Percentiles rank a stretch among this genome's conserved stretches.
phyloP scores from a whole-genome alignment of 139 green algal genomes.

The Deuterostichococcus epilithicus region DNA sequence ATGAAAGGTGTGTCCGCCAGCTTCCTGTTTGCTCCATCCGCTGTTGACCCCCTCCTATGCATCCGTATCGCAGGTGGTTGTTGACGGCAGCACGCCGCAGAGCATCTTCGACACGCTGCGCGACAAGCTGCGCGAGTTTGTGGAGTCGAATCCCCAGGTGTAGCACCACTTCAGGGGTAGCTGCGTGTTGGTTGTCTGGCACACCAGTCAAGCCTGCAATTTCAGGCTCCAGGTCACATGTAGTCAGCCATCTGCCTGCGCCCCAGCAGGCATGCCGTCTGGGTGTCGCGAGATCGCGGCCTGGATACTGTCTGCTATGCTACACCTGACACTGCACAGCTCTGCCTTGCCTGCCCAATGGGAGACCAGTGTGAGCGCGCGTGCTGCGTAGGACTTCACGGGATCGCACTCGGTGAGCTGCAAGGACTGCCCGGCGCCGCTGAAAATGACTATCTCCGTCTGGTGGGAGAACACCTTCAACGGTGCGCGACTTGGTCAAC shows the following conservation, averaged over 20 bases:
- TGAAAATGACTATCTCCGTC: conserved; percentile 40
- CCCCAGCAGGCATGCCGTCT: too few species aligned
- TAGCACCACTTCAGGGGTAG: too few species aligned
- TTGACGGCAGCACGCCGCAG: conserved; percentile 35
- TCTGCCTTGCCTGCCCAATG: too few species aligned
- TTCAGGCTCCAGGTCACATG: too few species aligned
- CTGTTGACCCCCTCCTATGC: neutral
- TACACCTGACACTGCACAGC: neutral
- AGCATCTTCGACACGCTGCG: conserved; percentile 35
- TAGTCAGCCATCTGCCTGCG: too few species aligned
- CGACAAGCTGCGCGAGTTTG: conserved; percentile 18
- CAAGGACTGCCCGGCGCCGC: conserved; percentile 7
- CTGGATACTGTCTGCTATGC: neutral
- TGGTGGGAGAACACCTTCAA: conserved; percentile 33
- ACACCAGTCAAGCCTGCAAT: too few species aligned
- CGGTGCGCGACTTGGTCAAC: too few species aligned
- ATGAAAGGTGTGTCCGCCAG: neutral
- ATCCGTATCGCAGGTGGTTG: conserved; percentile 17
- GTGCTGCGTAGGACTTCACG: conserved; percentile 23
- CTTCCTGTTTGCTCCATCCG: neutral
- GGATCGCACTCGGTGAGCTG: conserved; percentile 7
- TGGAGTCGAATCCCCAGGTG: conserved; percentile 16
- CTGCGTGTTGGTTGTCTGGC: too few species aligned
- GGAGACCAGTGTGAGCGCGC: too few species aligned
- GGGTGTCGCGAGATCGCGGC: too few species aligned